Conservation (phyloP, 2,329 filamentous ascomycete species). For the Fusarium sulawesiense region DNA sequence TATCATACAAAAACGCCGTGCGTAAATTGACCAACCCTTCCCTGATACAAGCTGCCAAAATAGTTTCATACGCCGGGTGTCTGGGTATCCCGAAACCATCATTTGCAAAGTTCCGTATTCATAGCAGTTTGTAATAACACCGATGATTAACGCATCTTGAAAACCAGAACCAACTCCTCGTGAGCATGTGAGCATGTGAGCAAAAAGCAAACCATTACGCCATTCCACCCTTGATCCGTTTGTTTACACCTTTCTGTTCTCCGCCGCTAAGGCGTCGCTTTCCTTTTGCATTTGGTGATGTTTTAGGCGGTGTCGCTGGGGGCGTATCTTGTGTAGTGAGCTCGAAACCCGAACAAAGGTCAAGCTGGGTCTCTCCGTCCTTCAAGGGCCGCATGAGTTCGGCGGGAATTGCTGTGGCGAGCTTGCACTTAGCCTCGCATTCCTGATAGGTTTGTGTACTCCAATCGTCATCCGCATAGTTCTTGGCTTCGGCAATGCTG, state of each 20-base stretch:
- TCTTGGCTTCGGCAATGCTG: conserved; percentile 55
- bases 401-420: conserved; percentile 53
- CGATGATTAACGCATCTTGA: neutral
- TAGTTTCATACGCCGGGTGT: conserved; percentile 37
- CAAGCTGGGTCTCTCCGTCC: conserved; percentile 50
- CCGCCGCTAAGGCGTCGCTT: conserved; percentile 34
- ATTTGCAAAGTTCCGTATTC: conserved; percentile 18
- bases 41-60: conserved; percentile 18
- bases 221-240: conserved; percentile 37
- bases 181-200: conserved; percentile 20
- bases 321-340: conserved; percentile 19
- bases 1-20: conserved; percentile 5
- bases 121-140: conserved; percentile 25
- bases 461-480: conserved; percentile 54
- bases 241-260: conserved; percentile 24
- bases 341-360: conserved; percentile 48
- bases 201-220: conserved; percentile 8
- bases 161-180: conserved; percentile 25
- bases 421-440: conserved; percentile 49
- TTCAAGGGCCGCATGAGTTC: conserved; percentile 49
- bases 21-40: neutral
- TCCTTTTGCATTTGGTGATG: conserved; percentile 11
- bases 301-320: conserved; percentile 4
- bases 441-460: conserved; percentile 51
- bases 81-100: conserved; percentile 44